These are phyloP conservation scores for Colletotrichum shisoi DNA, from an alignment of 2,329 filamentous ascomycete species.

Conservation along the genomic window DNA sequence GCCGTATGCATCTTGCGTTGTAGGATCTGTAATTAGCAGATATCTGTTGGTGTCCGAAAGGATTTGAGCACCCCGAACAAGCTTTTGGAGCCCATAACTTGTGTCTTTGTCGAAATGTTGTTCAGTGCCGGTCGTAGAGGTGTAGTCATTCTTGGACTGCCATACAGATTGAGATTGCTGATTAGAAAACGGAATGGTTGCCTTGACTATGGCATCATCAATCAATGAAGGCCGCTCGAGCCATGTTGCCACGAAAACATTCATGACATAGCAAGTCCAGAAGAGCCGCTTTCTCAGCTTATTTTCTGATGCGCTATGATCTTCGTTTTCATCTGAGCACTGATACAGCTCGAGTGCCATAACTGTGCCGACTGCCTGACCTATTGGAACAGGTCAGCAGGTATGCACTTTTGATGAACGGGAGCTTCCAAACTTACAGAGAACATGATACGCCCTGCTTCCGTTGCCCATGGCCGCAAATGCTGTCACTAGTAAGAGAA, in stretches of 20 bases:
- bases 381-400: background rate
- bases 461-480: slow-evolving; percentile 26
- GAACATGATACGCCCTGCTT: slow-evolving; percentile 6
- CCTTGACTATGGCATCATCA: slow-evolving; percentile 25
- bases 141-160: background rate
- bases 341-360: slow-evolving; percentile 25
- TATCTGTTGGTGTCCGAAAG: slow-evolving; percentile 30
- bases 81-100: slow-evolving; percentile 3
- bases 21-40: slow-evolving; percentile 14
- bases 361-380: slow-evolving; percentile 23
- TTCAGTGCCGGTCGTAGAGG: background rate
- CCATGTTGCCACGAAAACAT: slow-evolving; percentile 28
- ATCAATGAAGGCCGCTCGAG: slow-evolving; percentile 30
- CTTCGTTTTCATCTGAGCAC: background rate
- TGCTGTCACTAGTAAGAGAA: slow-evolving; percentile 19
- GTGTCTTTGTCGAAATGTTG: background rate
- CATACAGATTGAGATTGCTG: slow-evolving; percentile 6
- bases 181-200: background rate
- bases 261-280: slow-evolving; percentile 32
- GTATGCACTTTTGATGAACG: no score
- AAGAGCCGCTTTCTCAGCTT: slow-evolving; percentile 15
- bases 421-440: slow-evolving; percentile 6
- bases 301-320: background rate
- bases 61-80: slow-evolving; percentile 21
- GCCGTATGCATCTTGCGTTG: slow-evolving; percentile 25